Evolutionary conservation across 1,139 yeast genomes (phyloP).

Genomic region (Yamadazyma triangularis): DNA sequence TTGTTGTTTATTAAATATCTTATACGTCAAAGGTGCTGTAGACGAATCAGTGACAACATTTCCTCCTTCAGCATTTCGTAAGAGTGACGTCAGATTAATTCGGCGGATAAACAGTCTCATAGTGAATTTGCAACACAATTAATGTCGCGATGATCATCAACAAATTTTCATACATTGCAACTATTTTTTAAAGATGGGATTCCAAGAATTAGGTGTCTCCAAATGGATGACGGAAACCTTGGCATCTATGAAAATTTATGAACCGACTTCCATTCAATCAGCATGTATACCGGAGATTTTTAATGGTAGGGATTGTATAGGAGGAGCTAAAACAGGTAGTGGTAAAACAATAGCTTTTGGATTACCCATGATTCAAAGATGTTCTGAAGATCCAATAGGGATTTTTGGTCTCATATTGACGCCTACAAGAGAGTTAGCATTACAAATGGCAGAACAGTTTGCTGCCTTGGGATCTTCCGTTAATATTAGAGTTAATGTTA

Average conservation of each 20-base stretch:
- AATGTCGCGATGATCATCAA: too few species aligned
- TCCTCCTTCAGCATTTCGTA: too few species aligned
- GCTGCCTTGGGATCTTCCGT: constrained; percentile 87
- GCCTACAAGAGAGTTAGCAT: constrained; percentile 93
- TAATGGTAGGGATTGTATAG: constrained; percentile 85
- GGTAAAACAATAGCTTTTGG: constrained; percentile 98
- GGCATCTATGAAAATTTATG: constrained; percentile 70
- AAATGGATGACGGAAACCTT: constrained; percentile 85
- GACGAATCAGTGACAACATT: too few species aligned
- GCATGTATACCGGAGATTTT: constrained; percentile 88
- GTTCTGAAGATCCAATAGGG: constrained; percentile 96
- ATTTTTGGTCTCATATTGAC: constrained; percentile 85
- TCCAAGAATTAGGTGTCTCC: constrained; percentile 69
- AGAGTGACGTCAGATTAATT: too few species aligned
- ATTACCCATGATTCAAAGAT: constrained; percentile 87
- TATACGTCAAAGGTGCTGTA: too few species aligned
- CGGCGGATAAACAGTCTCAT: too few species aligned
- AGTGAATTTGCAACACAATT: too few species aligned
- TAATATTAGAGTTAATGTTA: constrained; percentile 76
- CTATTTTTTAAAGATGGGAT: constrained; percentile 35
- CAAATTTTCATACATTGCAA: too few species aligned
- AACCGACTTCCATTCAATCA: constrained; percentile 82
- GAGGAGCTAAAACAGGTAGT: constrained; percentile 97
- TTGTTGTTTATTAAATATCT: constrained; percentile 2
- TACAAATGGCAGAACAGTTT: constrained; percentile 96